Evolutionary conservation across 2,329 filamentous ascomycete species (phyloP), one percentile per base, ranked within the genome.

Genomic region (Paradendryphiella salina): DNA sequence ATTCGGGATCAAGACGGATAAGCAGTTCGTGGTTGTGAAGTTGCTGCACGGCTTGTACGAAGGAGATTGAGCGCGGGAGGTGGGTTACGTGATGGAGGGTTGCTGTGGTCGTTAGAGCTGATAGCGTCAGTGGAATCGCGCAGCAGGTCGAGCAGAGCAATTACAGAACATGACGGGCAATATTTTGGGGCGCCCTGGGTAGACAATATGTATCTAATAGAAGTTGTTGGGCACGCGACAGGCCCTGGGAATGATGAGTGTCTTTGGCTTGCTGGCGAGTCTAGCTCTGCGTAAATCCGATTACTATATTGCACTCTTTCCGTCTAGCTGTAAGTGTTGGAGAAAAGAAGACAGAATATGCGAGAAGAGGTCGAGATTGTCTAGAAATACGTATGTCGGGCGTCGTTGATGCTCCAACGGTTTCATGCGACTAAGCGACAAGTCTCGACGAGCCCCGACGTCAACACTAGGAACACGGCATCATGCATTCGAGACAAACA

Each of bases 11-110:
- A 54, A 74, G 65, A 0, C 61, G 63, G 43, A 73, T 70, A 18
- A 73, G 61, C 28, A 72, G 52, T 48, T 72, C 70, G 52, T 73
- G 71, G 57, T 73, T 66, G 34, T 71, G 69, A 9, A 73, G 63
- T 18, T 46, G 47, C 1, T 50, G 15, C 31, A 72, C 51, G 3
- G 63, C 67, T 4, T 53, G 32, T 8, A 49, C 41, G 44, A 64
- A 61, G 14, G 61, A 56, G 1, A 59, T 63, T n/a, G 55, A 48
- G 6, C 57, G 33, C 1, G 70, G 70, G 21, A 74, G 62, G 20
- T 61, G 64, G 14, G 70, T 72, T 40, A 67, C 57, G 53, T 73
- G 69, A 55, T 66, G 62, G 10, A 73, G 63, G 7, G 53, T 67
- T 9, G 65, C 65, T 14, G 69, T 70, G 7, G 69, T 65, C 26